Conservation (phyloP, 2,329 filamentous ascomycete genomes). For the Colletotrichum tofieldiae region DNA sequence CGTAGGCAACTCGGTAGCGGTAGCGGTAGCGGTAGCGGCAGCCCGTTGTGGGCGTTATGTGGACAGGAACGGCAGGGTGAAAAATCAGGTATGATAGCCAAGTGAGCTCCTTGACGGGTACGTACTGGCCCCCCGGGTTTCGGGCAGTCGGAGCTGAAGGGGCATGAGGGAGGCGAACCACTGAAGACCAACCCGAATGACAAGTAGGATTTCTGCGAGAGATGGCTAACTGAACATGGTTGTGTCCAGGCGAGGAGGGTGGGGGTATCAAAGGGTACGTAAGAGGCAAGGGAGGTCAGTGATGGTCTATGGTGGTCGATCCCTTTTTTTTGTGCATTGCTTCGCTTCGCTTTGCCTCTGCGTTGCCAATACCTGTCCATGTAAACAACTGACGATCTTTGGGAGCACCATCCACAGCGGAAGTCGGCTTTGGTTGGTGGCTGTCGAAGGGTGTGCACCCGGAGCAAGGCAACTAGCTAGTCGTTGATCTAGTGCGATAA, state of each 20-base stretch:
- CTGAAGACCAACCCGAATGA: slow-evolving; percentile 1
- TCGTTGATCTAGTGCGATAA: slow-evolving; percentile 27
- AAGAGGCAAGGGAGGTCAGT: slow-evolving; percentile 14
- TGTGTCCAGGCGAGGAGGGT: slow-evolving; percentile 12
- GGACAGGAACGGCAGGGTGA: not conserved
- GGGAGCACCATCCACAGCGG: not conserved
- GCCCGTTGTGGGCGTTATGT: slow-evolving; percentile 6
- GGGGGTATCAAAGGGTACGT: slow-evolving; percentile 13
- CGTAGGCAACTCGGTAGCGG: slow-evolving; percentile 5
- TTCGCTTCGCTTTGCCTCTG: not conserved
- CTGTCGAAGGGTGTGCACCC: not conserved
- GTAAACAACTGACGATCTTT: not conserved
- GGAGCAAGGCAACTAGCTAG: not conserved
- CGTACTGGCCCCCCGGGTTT: slow-evolving; percentile 19
- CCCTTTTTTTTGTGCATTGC: not conserved
- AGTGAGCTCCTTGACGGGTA: slow-evolving; percentile 8
- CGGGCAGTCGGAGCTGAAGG: slow-evolving; percentile 28
- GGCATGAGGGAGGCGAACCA: slow-evolving; percentile 17
- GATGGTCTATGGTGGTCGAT: slow-evolving; percentile 19
- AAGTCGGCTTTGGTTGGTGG: slow-evolving; percentile 5
- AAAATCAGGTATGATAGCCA: slow-evolving; percentile 13
- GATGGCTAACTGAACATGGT: slow-evolving; percentile 23
- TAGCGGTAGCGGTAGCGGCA: slow-evolving; percentile 8
- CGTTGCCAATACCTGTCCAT: not conserved
- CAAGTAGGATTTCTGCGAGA: slow-evolving; percentile 4